Base-by-base conservation (phyloP, 768 basidiomycete genomes). In the Piloderma croceum region DNA sequence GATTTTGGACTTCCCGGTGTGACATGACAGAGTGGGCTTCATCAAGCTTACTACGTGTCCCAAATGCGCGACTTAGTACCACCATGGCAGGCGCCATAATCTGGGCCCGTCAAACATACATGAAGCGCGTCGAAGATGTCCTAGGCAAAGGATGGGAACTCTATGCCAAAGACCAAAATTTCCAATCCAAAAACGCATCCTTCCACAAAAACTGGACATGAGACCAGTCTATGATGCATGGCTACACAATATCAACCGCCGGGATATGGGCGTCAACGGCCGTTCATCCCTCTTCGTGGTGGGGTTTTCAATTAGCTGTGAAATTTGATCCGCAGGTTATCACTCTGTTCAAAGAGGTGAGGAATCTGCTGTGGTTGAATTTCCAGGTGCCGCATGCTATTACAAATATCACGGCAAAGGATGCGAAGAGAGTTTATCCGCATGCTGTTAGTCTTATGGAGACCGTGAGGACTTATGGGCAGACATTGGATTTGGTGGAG, bases 361-460 rank as follows among this genome's bases (percentile, higher is more conserved):
- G n/a, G n/a, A n/a, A n/a, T n/a, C n/a, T n/a, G n/a, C n/a, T n/a
- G n/a, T n/a, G n/a, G n/a, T n/a, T n/a, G n/a, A n/a, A n/a, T n/a
- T n/a, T n/a, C n/a, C n/a, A n/a, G n/a, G n/a, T n/a, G 2, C 94
- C 92, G 19, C 90, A 97, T 67, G 81, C 86, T 38, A 90, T 88
- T 47, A 84, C 83, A 51, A 96, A 93, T 59, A 60, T 70, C n/a
- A 86, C 94, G 78, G 96, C 96, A 24, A 99, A 97, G 69, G 94
- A 99, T 52, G 96, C 96, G 45, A 97, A 96, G 71, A 70, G 91
- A 50, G 93, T 98, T 45, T 99, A 99, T 59, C 93, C 93, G 0
- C 92, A 96, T 68, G 96, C 96, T 3, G 94, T 98, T 50, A 91
- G 89, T 54, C 63, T 91, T 61, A 98, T 98, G 94, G 96, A 99